A percentile compares a stretch with the other conserved stretches of the same genome.
These are phyloP conservation scores for Allantophomopsis lycopodina DNA, from an alignment of 2,329 filamentous ascomycete genomes.

Conservation along the genomic window DNA sequence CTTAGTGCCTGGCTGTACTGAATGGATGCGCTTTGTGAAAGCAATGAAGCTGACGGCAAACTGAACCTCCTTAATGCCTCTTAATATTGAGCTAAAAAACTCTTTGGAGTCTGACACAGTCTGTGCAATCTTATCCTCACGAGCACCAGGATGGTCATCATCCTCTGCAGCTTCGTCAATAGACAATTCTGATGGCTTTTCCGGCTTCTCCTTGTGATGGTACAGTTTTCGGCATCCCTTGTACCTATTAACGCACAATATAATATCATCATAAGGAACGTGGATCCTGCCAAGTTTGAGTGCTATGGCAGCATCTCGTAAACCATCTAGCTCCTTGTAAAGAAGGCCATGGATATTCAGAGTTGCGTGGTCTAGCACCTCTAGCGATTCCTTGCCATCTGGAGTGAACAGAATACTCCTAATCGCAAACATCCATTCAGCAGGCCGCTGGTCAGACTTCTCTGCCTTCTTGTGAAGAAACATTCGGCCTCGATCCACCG, in stretches of 20 bases:
- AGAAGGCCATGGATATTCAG: slow-evolving; percentile 87
- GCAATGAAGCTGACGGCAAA: slow-evolving; percentile 87
- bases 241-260: slow-evolving; percentile 43
- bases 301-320: slow-evolving; percentile 80
- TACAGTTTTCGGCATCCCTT: slow-evolving; percentile 26
- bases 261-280: slow-evolving; percentile 79
- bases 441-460: slow-evolving; percentile 53
- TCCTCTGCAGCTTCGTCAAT: slow-evolving; percentile 62
- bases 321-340: slow-evolving; percentile 70
- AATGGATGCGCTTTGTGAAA: slow-evolving; percentile 65
- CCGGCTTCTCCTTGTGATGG: slow-evolving; percentile 20
- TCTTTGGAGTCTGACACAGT: slow-evolving; percentile 87
- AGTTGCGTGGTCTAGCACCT: slow-evolving; percentile 76
- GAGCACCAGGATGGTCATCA: slow-evolving; percentile 47
- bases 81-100: slow-evolving; percentile 77
- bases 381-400: slow-evolving; percentile 70
- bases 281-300: slow-evolving; percentile 85
- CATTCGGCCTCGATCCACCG: slow-evolving; percentile 78
- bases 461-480: slow-evolving; percentile 67
- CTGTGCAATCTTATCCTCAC: slow-evolving; percentile 55
- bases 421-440: slow-evolving; percentile 85
- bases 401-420: slow-evolving; percentile 82
- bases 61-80: slow-evolving; percentile 92
- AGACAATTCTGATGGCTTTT: slow-evolving; percentile 38
- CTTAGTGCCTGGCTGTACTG: slow-evolving; percentile 50